phyloP scores from a whole-genome alignment of 1,284 basidiomycete genomes.

The Schizopora paradoxa region DNA sequence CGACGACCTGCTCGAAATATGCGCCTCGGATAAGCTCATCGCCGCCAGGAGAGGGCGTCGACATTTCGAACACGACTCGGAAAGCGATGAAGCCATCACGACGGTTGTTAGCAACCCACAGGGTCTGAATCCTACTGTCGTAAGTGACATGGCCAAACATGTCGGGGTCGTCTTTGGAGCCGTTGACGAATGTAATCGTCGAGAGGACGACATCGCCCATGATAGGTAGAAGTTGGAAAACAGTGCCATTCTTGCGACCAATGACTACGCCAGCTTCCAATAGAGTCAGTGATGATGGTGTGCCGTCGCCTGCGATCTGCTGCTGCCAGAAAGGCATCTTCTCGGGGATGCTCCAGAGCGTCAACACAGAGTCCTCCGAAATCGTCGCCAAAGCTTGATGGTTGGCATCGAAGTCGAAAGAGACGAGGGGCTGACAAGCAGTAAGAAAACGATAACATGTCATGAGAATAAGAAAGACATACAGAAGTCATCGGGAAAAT shows the following conservation, averaged over 20 bases:
- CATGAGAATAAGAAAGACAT: slow-evolving; percentile 27
- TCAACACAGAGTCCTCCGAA: slow-evolving; percentile 71
- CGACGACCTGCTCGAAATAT: slow-evolving; percentile 72
- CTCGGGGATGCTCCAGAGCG: slow-evolving; percentile 73
- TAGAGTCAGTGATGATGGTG: slow-evolving; percentile 73
- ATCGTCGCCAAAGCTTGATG: slow-evolving; percentile 72
- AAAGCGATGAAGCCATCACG: slow-evolving; percentile 77
- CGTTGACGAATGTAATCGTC: slow-evolving; percentile 73
- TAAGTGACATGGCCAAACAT: slow-evolving; percentile 84
- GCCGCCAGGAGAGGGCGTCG: slow-evolving; percentile 42
- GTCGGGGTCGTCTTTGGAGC: slow-evolving; percentile 58
- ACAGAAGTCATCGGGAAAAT: slow-evolving; percentile 66
- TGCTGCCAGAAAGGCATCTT: slow-evolving; percentile 66
- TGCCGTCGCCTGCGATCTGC: slow-evolving; percentile 68
- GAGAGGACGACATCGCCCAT: slow-evolving; percentile 67
- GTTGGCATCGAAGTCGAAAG: slow-evolving; percentile 74
- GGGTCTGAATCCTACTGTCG: slow-evolving; percentile 71
- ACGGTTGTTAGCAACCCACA: slow-evolving; percentile 80
- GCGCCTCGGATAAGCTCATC: slow-evolving; percentile 52
- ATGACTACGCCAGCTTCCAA: slow-evolving; percentile 75
- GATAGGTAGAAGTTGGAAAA: slow-evolving; percentile 69
- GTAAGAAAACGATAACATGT: background rate
- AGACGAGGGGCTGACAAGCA: slow-evolving; percentile 55
- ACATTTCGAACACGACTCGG: slow-evolving; percentile 62
- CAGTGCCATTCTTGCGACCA: slow-evolving; percentile 73